phyloP scores from a whole-genome alignment of 805 yeast genomes.

The Ogataea populi-albae region DNA sequence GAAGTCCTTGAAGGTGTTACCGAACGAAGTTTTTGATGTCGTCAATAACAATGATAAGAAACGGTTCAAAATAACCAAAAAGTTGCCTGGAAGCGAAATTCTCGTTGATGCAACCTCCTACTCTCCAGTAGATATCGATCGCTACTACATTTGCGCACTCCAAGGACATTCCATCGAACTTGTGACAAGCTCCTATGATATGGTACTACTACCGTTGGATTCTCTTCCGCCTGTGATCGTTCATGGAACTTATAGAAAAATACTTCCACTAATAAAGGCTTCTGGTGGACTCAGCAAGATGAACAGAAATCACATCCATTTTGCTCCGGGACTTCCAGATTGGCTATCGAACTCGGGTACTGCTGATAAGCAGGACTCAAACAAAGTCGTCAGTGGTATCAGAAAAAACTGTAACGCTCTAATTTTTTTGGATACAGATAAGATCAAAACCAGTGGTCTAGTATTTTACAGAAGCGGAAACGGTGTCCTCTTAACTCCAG shows the following conservation, averaged over 20 bases:
- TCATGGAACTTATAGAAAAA: conserved; percentile 72
- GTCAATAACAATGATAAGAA: conserved; percentile 69
- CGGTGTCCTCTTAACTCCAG: conserved; percentile 68
- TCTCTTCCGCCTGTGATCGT: conserved; percentile 55
- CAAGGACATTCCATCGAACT: conserved; percentile 81
- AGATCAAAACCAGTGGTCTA: conserved; percentile 44
- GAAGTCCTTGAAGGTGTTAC: conserved; percentile 52
- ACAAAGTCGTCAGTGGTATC: conserved; percentile 67
- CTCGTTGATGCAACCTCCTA: conserved; percentile 5
- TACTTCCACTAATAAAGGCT: conserved; percentile 45
- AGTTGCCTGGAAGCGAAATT: conserved; percentile 20
- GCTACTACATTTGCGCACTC: conserved; percentile 67
- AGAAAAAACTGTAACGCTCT: conserved; percentile 54
- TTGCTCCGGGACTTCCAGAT: conserved; percentile 58
- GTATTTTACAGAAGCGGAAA: conserved; percentile 64
- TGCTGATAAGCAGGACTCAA: conserved; percentile 2
- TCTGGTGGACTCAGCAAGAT: conserved; percentile 61
- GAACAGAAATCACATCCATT: conserved; percentile 83
- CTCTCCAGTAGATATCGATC: conserved; percentile 18
- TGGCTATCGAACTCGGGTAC: conserved; percentile 8
- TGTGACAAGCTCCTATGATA: conserved; percentile 38
- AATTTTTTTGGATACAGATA: conserved; percentile 58
- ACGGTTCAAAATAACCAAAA: conserved; percentile 52
- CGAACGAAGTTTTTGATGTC: conserved; percentile 55
- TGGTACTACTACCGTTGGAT: conserved; percentile 15